A percentile compares a stretch with the other conserved stretches of the same genome.
These are phyloP conservation scores for Suillus cothurnatus DNA, from an alignment of 768 basidiomycete species.

Conservation along the genomic window DNA sequence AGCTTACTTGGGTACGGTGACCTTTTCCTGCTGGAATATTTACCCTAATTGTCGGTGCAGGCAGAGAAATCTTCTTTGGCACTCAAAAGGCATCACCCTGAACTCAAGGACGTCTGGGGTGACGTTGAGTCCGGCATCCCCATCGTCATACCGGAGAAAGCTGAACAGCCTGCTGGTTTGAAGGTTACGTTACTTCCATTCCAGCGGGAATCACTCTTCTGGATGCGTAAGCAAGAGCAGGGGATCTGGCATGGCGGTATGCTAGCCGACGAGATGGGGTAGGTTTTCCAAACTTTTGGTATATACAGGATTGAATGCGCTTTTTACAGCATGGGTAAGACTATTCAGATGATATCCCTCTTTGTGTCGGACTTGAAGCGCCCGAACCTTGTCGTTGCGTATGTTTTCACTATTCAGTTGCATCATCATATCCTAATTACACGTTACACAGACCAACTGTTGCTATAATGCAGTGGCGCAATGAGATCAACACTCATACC, in stretches of 20 bases:
- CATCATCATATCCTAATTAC: slow-evolving; percentile 5
- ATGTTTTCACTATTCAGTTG: slow-evolving; percentile 30
- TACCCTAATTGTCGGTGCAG: slow-evolving; percentile 39
- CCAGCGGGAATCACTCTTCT: slow-evolving; percentile 91
- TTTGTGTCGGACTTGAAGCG: slow-evolving; percentile 75
- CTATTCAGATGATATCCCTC: slow-evolving; percentile 94
- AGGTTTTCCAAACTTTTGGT: slow-evolving; percentile 29
- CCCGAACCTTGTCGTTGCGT: slow-evolving; percentile 94
- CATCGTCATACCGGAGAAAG: slow-evolving; percentile 64
- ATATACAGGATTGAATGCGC: slow-evolving; percentile 12
- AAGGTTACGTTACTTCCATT: slow-evolving; percentile 90
- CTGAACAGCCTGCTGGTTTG: slow-evolving; percentile 79
- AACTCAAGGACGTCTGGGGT: slow-evolving; percentile 85
- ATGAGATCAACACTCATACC: slow-evolving; percentile 88
- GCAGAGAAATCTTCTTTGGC: slow-evolving; percentile 71
- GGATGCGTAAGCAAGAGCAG: slow-evolving; percentile 95
- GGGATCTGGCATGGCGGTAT: slow-evolving; percentile 89
- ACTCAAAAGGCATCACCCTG: slow-evolving; percentile 72
- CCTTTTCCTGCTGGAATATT: slow-evolving; percentile 13
- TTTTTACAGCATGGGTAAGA: slow-evolving; percentile 79
- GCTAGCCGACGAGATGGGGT: slow-evolving; percentile 96
- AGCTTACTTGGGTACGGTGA: slow-evolving; percentile 64
- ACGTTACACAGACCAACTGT: slow-evolving; percentile 43
- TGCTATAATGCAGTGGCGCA: slow-evolving; percentile 82
- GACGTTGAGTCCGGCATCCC: slow-evolving; percentile 69